A percentile compares a stretch with the other conserved stretches of the same genome.
These are phyloP conservation scores for Byssochlamys sp. DNA, from an alignment of 2,329 filamentous ascomycete genomes.

Conservation along the genomic window DNA sequence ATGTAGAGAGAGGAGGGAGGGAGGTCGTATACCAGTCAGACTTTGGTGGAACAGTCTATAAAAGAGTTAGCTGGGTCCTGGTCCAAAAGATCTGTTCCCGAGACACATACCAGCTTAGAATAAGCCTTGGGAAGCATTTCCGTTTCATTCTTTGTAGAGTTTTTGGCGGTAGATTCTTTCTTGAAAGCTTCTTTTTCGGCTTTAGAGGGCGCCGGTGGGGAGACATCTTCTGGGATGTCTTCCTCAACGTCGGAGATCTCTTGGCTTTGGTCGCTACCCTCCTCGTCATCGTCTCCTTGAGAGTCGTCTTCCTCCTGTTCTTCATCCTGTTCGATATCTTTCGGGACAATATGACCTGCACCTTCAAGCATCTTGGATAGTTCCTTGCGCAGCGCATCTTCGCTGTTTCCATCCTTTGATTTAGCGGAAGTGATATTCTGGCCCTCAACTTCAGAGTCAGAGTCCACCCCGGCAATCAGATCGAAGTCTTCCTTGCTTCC, in stretches of 20 bases:
- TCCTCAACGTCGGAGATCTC: constrained; percentile 20
- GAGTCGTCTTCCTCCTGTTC: constrained; percentile 29
- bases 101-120: constrained; percentile 23
- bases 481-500: constrained; percentile 43
- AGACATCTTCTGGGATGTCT: constrained; percentile 22
- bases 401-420: constrained; percentile 17
- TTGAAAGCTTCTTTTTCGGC: constrained; percentile 16
- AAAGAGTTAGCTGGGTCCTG: constrained; percentile 15
- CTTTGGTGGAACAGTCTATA: constrained; percentile 50
- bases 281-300: constrained; percentile 30
- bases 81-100: neutral
- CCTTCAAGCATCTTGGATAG: constrained; percentile 26
- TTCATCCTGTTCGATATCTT: constrained; percentile 23
- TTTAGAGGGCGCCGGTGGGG: constrained; percentile 11
- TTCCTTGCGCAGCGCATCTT: constrained; percentile 34
- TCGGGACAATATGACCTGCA: constrained; percentile 27
- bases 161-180: constrained; percentile 8
- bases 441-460: constrained; percentile 39
- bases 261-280: constrained; percentile 21
- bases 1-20: constrained; percentile 44
- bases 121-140: constrained; percentile 26
- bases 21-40: constrained; percentile 58
- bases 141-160: constrained; percentile 8
- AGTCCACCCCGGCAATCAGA: constrained; percentile 35
- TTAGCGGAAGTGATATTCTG: constrained; percentile 12